These are phyloP conservation scores for Ilex paraguariensis DNA, from an alignment of 305 asterid species.

Conservation along the genomic window DNA sequence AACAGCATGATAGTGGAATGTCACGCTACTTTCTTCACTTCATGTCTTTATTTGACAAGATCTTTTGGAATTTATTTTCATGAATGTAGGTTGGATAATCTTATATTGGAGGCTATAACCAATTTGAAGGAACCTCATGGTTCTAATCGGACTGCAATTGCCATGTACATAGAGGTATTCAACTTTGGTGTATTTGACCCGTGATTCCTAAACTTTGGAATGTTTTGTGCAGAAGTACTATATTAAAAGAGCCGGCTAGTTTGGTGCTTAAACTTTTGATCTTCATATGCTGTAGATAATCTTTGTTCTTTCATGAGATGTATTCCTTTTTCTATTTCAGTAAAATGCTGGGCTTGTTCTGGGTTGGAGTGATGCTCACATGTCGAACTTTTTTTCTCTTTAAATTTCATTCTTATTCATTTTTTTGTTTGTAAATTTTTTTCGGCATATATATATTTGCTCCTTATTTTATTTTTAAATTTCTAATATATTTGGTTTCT, in stretches of 20 bases:
- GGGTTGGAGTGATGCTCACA: neutral
- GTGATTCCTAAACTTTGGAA: no score
- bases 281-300: no score
- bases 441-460: no score
- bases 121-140: slow-evolving; percentile 94
- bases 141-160: slow-evolving; percentile 59
- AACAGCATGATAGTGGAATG: no score
- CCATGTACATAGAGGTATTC: slow-evolving; percentile 70
- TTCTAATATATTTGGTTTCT: neutral
- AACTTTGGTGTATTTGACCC: slow-evolving; percentile 1
- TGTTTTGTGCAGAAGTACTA: no score
- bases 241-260: neutral
- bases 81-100: slow-evolving; percentile 63
- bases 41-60: neutral
- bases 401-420: neutral
- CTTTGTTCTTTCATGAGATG: no score
- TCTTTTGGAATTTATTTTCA: slow-evolving; percentile 10
- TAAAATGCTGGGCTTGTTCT: no score
- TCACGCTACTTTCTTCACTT: neutral
- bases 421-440: no score
- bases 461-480: no score
- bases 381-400: neutral
- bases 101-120: slow-evolving; percentile 73
- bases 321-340: no score
- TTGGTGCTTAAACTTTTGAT: neutral